Evolutionary conservation across 345 rosid genomes (phyloP).

Genomic region (Alliaria petiolata): DNA sequence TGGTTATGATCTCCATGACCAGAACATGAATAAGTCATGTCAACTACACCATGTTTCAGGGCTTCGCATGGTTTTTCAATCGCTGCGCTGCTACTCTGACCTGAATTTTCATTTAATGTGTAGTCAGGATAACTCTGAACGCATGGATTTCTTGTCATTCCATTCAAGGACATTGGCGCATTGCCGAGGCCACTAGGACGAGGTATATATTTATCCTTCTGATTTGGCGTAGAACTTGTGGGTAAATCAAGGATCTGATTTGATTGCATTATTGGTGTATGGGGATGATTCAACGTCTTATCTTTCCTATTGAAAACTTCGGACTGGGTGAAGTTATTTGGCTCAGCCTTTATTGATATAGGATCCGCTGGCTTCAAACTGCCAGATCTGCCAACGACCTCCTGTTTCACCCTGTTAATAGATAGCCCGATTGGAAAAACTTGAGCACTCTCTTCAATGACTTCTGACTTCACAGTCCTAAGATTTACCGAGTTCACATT

Average conservation of each 20-base stretch:
- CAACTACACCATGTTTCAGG: slow-evolving; percentile 1
- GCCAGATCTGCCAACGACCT: slow-evolving; percentile 36
- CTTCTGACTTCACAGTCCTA: slow-evolving; percentile 56
- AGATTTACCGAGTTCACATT: slow-evolving; percentile 24
- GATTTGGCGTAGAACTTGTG: slow-evolving; percentile 26
- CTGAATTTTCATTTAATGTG: slow-evolving; percentile 6
- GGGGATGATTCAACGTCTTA: slow-evolving; percentile 25
- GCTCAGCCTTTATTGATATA: slow-evolving; percentile 50
- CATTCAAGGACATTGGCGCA: slow-evolving; percentile 29
- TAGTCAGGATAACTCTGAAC: slow-evolving; percentile 13
- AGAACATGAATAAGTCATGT: not conserved
- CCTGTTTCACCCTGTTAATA: slow-evolving; percentile 41
- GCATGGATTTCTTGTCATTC: slow-evolving; percentile 12
- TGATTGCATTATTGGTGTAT: slow-evolving; percentile 16
- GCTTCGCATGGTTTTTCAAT: not conserved
- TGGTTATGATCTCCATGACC: slow-evolving; percentile 28
- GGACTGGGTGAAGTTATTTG: slow-evolving; percentile 29
- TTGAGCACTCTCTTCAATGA: slow-evolving; percentile 41
- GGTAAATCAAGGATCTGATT: slow-evolving; percentile 6
- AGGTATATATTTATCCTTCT: too few relatives aligned
- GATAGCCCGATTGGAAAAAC: slow-evolving; percentile 3
- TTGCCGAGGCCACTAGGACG: slow-evolving; percentile 1
- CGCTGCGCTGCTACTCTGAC: slow-evolving; percentile 6
- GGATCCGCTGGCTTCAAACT: slow-evolving; percentile 28
- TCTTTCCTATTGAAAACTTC: slow-evolving; percentile 31